Percentiles rank a stretch among this genome's conserved stretches.
Conservation (phyloP, 2,329 filamentous ascomycete species). For the Paracoccidioides lutzii region DNA sequence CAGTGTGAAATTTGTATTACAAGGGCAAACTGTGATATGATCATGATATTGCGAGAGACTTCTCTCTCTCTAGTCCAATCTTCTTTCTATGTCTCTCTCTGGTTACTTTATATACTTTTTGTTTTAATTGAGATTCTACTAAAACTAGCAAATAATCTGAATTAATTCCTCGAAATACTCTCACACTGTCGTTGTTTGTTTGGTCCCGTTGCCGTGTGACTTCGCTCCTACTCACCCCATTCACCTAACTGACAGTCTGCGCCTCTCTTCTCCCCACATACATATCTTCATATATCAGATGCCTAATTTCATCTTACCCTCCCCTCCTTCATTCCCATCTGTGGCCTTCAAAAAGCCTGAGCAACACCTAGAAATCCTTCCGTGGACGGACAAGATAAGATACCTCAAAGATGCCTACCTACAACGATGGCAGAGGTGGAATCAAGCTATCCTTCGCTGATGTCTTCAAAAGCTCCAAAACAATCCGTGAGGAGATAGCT, state of each 20-base stretch:
- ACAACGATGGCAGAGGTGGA: neutral
- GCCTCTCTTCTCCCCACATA: neutral
- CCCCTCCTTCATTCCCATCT: neutral
- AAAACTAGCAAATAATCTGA: neutral
- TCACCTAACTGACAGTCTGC: neutral
- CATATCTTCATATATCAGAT: neutral
- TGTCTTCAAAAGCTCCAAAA: constrained; percentile 14
- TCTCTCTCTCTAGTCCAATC: neutral
- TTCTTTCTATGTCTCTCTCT: neutral
- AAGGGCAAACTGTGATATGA: neutral
- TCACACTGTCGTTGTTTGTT: neutral
- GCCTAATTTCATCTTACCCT: neutral
- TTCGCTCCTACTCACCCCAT: neutral
- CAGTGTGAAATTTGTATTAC: neutral
- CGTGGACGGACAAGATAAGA: neutral
- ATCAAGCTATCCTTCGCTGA: constrained; percentile 12
- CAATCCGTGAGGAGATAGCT: constrained; percentile 11
- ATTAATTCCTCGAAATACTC: neutral
- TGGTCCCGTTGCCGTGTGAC: neutral
- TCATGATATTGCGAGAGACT: neutral
- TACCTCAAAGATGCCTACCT: constrained; percentile 4
- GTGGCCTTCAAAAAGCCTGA: neutral
- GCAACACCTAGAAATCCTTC: too few relatives aligned
- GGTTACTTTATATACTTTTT: neutral
- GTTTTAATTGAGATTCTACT: neutral